Conservation (phyloP, 176 grass and related monocot genomes). For the Lolium rigidum region DNA sequence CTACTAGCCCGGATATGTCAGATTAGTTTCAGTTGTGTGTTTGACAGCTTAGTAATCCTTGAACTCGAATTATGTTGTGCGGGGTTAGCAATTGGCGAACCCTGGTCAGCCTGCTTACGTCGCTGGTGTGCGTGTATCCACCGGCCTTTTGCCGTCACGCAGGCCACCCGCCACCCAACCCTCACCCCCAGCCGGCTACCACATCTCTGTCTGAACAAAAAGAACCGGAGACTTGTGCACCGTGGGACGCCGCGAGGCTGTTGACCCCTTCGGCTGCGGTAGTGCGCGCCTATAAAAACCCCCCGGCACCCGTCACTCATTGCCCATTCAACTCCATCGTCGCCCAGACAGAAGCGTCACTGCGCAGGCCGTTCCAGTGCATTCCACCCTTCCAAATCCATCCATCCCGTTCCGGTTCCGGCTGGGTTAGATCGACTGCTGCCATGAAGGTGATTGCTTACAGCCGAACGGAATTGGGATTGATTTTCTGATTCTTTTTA, state of each 20-base stretch:
- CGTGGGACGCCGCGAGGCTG: not conserved
- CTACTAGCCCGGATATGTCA: not conserved
- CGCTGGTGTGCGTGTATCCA: not conserved
- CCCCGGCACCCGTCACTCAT: not conserved
- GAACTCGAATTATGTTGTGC: not conserved
- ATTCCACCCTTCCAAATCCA: not conserved
- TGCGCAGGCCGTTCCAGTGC: not conserved
- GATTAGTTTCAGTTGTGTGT: not conserved
- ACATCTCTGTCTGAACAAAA: not conserved
- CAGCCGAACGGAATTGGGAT: not conserved
- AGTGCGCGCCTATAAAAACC: not conserved
- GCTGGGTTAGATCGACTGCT: too few species aligned
- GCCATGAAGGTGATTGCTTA: not conserved
- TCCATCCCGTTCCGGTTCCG: too few species aligned
- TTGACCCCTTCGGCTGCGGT: not conserved
- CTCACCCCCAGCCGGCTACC: not conserved
- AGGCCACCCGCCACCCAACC: not conserved
- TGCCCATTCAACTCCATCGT: not conserved
- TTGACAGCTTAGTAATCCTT: not conserved
- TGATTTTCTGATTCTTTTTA: not conserved
- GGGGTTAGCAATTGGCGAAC: not conserved
- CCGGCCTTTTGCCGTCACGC: not conserved
- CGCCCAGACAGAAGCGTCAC: not conserved
- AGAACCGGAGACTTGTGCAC: not conserved
- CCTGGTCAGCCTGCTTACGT: not conserved